Conservation (phyloP, 2,329 filamentous ascomycete genomes). For the Penicillium sp. region DNA sequence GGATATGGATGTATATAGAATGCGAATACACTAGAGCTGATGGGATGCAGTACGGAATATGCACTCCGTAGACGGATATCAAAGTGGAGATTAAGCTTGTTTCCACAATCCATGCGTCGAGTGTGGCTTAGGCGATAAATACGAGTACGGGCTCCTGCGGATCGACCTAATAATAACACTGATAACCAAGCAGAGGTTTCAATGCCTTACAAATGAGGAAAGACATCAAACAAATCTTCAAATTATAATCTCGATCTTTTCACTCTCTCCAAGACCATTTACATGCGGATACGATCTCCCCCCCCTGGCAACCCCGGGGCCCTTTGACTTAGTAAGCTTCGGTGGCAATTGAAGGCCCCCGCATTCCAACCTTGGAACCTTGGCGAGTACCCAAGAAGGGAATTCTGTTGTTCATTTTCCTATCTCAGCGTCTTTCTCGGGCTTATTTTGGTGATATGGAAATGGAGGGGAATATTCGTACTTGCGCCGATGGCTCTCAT, state of each 20-base stretch:
- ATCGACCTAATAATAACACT: not conserved
- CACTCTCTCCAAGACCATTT: no score
- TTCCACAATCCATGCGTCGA: not conserved
- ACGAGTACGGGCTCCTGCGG: not conserved
- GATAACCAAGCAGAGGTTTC: not conserved
- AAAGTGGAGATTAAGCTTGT: not conserved
- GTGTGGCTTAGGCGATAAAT: not conserved
- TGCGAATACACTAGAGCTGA: not conserved
- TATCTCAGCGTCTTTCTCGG: not conserved
- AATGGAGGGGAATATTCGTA: slow-evolving; percentile 13
- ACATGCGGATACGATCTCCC: not conserved
- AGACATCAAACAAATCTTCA: not conserved
- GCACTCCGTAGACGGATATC: no score
- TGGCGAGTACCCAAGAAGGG: not conserved
- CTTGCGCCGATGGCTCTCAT: slow-evolving; percentile 3
- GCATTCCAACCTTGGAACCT: not conserved
- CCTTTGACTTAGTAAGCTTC: not conserved
- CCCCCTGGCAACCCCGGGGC: no score
- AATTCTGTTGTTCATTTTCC: slow-evolving; percentile 10
- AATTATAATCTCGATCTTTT: not conserved
- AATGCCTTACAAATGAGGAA: no score
- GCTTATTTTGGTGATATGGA: not conserved
- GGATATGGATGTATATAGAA: not conserved
- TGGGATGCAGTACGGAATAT: no score
- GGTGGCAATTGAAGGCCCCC: not conserved